Evolutionary conservation across 148 eudicot genomes (phyloP).

Genomic region (Suaeda aralocaspica): DNA sequence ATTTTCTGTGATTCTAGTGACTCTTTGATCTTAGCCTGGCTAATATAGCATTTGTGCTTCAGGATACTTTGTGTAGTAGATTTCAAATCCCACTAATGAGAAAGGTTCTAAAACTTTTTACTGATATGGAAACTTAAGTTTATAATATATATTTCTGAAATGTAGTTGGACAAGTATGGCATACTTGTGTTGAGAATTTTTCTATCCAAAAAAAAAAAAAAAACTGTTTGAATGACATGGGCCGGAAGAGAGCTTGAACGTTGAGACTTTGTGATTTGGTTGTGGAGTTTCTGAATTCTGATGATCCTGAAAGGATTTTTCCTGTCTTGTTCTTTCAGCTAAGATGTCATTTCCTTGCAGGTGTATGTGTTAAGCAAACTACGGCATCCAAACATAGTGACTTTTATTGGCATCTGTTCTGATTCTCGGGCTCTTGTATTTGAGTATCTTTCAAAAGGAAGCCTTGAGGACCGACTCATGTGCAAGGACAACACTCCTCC

Average conservation of each 20-base stretch:
- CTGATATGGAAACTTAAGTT: too few species aligned
- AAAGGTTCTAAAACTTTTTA: too few species aligned
- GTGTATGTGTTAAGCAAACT: conserved; percentile 66
- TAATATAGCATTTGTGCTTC: background rate
- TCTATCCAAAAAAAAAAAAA: too few species aligned
- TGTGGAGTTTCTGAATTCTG: background rate
- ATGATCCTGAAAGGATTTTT: background rate
- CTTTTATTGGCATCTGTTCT: conserved; percentile 77
- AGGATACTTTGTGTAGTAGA: too few species aligned
- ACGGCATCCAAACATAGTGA: conserved; percentile 79
- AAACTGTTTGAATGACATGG: too few species aligned
- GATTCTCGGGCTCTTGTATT: conserved; percentile 61
- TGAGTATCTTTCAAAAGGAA: conserved; percentile 72
- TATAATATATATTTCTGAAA: too few species aligned
- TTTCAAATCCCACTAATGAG: too few species aligned
- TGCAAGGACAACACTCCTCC: conserved; percentile 60
- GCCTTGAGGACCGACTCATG: conserved; percentile 79
- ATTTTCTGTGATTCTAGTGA: background rate
- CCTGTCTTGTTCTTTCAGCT: background rate
- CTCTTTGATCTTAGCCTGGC: background rate
- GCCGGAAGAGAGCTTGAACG: too few species aligned
- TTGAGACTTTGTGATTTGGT: too few species aligned
- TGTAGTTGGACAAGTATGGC: too few species aligned
- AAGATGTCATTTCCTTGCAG: conserved; percentile 26
- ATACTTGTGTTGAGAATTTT: too few species aligned